phyloP scores from a whole-genome alignment of 2,329 filamentous ascomycete genomes.

The Dactylellina parvicollis region DNA sequence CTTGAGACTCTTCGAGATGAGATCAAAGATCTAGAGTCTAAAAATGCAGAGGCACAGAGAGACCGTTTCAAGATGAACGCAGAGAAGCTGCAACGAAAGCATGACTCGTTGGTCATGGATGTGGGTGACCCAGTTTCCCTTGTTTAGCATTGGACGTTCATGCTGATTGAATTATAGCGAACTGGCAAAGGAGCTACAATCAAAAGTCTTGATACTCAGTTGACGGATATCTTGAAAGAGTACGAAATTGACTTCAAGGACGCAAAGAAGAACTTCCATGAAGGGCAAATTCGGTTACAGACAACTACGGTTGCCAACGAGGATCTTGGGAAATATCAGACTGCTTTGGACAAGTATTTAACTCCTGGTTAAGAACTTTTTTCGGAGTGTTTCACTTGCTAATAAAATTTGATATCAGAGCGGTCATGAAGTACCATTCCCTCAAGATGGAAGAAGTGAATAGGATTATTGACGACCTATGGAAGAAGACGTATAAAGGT shows the following conservation, averaged over 20 bases:
- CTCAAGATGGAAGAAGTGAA: conserved; percentile 99
- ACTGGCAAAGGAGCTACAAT: conserved; percentile 74
- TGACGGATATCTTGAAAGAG: conserved; percentile 76
- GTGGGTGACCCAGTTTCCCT: conserved; percentile 65
- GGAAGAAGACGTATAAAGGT: conserved; percentile 94
- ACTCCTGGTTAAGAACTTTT: neutral
- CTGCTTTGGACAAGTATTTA: conserved; percentile 78
- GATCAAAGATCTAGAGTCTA: conserved; percentile 77
- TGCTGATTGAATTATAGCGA: conserved; percentile 44
- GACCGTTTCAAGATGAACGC: conserved; percentile 77
- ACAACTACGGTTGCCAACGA: conserved; percentile 93
- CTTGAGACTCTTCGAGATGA: conserved; percentile 74
- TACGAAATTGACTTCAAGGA: conserved; percentile 89
- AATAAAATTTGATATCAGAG: conserved; percentile 61
- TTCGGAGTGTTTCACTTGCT: neutral
- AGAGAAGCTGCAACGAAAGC: conserved; percentile 72
- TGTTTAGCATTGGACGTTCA: neutral
- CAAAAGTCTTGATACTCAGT: conserved; percentile 84
- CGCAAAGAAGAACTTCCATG: conserved; percentile 80
- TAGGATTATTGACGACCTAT: conserved; percentile 91
- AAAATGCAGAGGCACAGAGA: conserved; percentile 85
- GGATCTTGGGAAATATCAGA: conserved; percentile 82
- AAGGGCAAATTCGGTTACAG: conserved; percentile 63
- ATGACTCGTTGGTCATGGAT: conserved; percentile 76
- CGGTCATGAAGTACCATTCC: conserved; percentile 95